Base-by-base conservation (phyloP, 805 yeast genomes). In the Schwanniomyces pseudopolymorphus region DNA sequence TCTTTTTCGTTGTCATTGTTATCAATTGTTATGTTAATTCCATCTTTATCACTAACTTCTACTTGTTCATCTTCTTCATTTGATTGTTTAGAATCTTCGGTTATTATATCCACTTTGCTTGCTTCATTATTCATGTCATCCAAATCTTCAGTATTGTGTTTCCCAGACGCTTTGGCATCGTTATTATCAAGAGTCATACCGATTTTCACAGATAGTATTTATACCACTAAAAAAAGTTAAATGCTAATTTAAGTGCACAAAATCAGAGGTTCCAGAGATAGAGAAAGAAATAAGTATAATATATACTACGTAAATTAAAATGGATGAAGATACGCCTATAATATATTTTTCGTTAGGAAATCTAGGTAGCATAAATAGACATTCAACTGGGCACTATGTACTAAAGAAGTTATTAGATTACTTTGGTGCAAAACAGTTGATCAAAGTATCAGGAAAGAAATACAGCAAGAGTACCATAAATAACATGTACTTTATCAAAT, bases 311-410 rank as follows among this genome's bases (percentile, higher is more conserved):
- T 27, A 3, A 27, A 27, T 31, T 14, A 31, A 2, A 8, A 38
- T 25, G 22, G 42, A 19, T 14, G 26, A 31, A 10, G 27, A 27
- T 36, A 36, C 10, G 4, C 39, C 33, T 20, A 39, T 56, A 6
- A 47, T 60, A 3, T 33, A 60, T 24, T 54, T 58, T 43, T 59
- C 76, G 10, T 57, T 72, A 22, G 76, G 77, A 3, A 72, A 72
- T 49, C 76, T 76, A 3, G 75, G 75, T 0, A 61, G 67, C 7
- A 54, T 61, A 21, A 66, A 58, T 28, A 54, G 77, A n/a, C 77
- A 72, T 46, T 70, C 75, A 1, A 59, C 62, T 3, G 77, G 77
- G 5, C 76, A 71, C 47, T 57, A 59, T 42, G 64, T 59, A 39
- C 56, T 70, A 14, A 58, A 61, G 40, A 46, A 55, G 17, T 45